These are phyloP conservation scores for Pilasporangium apinafurcum DNA, from an alignment of 352 stramenopile species.

Conservation along the genomic window DNA sequence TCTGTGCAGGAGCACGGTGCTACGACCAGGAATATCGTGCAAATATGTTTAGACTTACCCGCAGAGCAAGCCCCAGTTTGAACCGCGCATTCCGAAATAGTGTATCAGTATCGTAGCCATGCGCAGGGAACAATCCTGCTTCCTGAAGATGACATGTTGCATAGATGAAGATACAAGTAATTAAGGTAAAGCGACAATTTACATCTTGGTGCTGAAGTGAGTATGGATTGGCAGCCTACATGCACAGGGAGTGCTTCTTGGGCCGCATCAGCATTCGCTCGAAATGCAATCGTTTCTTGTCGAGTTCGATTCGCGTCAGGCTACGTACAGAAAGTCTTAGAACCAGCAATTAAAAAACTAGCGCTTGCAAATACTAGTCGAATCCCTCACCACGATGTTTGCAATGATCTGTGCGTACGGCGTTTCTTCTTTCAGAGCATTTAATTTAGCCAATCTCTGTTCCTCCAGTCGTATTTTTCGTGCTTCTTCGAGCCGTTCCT, in stretches of 20 bases:
- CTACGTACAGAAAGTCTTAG: slow-evolving; percentile 13
- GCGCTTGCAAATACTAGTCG: not conserved
- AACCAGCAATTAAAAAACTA: not conserved
- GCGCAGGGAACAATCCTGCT: slow-evolving; percentile 54
- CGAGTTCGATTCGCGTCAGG: slow-evolving; percentile 51
- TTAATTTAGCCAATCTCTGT: slow-evolving; percentile 32
- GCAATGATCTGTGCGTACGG: slow-evolving; percentile 64
- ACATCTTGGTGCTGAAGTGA: no score
- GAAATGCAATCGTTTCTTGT: slow-evolving; percentile 67
- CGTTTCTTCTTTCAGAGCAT: slow-evolving; percentile 55
- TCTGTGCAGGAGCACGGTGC: no score
- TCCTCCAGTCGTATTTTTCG: slow-evolving; percentile 18
- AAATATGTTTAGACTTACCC: slow-evolving; percentile 27
- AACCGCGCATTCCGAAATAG: slow-evolving; percentile 82
- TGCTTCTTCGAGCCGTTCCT: slow-evolving; percentile 24
- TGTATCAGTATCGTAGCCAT: slow-evolving; percentile 71
- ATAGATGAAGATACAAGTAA: not conserved
- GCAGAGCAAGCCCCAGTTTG: slow-evolving; percentile 66
- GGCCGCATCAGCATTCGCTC: slow-evolving; percentile 52
- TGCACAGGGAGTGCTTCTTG: slow-evolving; percentile 49
- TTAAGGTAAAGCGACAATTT: not conserved
- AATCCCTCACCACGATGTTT: slow-evolving; percentile 34
- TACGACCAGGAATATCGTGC: no score
- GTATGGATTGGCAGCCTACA: no score
- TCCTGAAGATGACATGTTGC: slow-evolving; percentile 21